phyloP scores from a whole-genome alignment of 129 eudicot species.

The Lonicera japonica region DNA sequence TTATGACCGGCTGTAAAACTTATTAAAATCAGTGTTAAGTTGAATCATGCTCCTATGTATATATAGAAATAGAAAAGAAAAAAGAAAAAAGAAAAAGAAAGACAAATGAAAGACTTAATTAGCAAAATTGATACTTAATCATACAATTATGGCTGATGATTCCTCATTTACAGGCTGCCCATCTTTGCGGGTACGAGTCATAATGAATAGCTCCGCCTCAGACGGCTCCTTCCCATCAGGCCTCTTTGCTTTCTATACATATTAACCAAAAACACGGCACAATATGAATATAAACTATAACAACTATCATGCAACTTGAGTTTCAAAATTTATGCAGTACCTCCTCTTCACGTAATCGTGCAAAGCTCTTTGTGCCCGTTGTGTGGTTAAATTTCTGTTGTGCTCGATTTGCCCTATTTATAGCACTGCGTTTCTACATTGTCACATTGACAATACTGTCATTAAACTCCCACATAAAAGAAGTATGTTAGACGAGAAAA shows the following conservation, averaged over 20 bases:
- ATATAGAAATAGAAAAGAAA: too few relatives aligned
- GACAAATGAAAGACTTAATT: background rate
- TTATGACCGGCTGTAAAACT: too few relatives aligned
- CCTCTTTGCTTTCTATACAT: constrained; percentile 33
- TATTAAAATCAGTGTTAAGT: too few relatives aligned
- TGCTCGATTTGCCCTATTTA: constrained; percentile 47
- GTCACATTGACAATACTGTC: background rate
- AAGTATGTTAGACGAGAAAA: background rate
- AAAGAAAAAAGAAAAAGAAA: background rate
- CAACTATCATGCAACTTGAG: background rate
- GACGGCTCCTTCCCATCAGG: constrained; percentile 54
- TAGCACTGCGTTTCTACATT: constrained; percentile 38
- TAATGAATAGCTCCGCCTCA: constrained; percentile 41
- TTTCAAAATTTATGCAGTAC: constrained; percentile 24
- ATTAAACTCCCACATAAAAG: background rate
- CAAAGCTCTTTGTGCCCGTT: constrained; percentile 55
- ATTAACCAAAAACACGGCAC: constrained; percentile 4
- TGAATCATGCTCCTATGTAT: too few relatives aligned
- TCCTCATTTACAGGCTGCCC: constrained; percentile 57
- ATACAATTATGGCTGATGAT: constrained; percentile 46
- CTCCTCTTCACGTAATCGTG: constrained; percentile 45
- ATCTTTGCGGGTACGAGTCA: constrained; percentile 51
- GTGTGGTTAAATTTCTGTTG: constrained; percentile 31
- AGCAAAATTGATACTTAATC: constrained; percentile 12
- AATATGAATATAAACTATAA: background rate